These are phyloP conservation scores for Allantophomopsis lycopodina DNA, from an alignment of 2,329 filamentous ascomycete species.

Conservation along the genomic window DNA sequence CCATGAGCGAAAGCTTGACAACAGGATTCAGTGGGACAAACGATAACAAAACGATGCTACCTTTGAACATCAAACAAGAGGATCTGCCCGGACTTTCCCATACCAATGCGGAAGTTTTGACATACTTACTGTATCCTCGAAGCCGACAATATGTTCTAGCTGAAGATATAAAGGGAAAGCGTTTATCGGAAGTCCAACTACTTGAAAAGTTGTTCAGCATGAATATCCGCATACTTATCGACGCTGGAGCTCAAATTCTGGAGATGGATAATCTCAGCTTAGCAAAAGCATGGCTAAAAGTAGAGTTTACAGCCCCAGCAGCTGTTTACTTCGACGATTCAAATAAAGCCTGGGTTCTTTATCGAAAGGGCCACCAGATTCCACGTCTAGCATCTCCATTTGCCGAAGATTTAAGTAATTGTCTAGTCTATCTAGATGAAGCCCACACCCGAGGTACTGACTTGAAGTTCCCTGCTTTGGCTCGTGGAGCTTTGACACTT, in stretches of 20 bases:
- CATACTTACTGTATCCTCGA: constrained; percentile 33
- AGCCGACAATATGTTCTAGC: no score
- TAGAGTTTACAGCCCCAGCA: constrained; percentile 20
- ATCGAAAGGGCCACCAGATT: constrained; percentile 30
- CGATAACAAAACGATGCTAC: constrained; percentile 44
- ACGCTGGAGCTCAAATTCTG: constrained; percentile 58
- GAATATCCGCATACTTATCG: constrained; percentile 35
- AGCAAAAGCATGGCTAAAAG: constrained; percentile 35
- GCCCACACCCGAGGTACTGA: constrained; percentile 60
- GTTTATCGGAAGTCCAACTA: no score
- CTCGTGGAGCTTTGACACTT: constrained; percentile 53
- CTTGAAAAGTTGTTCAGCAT: no score
- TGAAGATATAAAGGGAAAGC: no score
- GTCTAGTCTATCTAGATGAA: constrained; percentile 57
- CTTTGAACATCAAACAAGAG: constrained; percentile 37
- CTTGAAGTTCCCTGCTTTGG: constrained; percentile 40
- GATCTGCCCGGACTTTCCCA: constrained; percentile 40
- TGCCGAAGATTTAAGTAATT: constrained; percentile 36
- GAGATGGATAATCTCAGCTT: constrained; percentile 45
- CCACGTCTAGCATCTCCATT: constrained; percentile 44
- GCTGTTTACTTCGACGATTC: constrained; percentile 43
- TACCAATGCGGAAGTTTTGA: constrained; percentile 54
- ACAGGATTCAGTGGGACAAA: constrained; percentile 62
- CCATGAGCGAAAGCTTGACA: constrained; percentile 28
- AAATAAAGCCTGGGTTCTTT: constrained; percentile 39